Evolutionary conservation across 805 yeast species (phyloP).

Genomic region (Candida gorgasii): DNA sequence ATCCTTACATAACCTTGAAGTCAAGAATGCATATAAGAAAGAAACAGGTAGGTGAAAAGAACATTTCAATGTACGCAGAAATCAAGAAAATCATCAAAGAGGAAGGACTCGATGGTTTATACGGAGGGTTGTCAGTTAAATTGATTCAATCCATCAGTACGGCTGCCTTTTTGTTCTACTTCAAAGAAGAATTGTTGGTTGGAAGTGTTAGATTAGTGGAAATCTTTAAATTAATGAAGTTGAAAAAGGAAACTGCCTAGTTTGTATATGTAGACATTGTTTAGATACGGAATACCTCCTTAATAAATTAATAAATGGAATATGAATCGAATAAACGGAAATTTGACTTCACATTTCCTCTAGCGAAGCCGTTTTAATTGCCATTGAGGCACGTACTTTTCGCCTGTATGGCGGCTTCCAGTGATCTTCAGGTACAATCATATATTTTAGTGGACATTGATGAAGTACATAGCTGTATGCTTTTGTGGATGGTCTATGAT

Average conservation of each 20-base stretch:
- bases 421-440: not conserved
- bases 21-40: slow-evolving; percentile 78
- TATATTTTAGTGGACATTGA: not conserved
- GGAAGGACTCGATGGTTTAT: slow-evolving; percentile 78
- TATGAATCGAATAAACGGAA: too few species aligned
- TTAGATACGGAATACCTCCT: not conserved
- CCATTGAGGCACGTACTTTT: too few species aligned
- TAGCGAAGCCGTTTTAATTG: too few species aligned
- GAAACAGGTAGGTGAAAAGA: slow-evolving; percentile 25
- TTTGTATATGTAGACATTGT: not conserved
- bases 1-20: slow-evolving; percentile 89
- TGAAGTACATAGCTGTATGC: too few species aligned
- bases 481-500: too few species aligned
- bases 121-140: slow-evolving; percentile 79
- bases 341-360: too few species aligned
- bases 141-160: slow-evolving; percentile 81
- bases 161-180: slow-evolving; percentile 86
- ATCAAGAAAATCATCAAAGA: slow-evolving; percentile 58
- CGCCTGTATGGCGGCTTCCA: too few species aligned
- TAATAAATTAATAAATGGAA: not conserved
- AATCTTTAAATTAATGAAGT: slow-evolving; percentile 30
- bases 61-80: slow-evolving; percentile 42
- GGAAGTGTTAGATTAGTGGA: slow-evolving; percentile 57
- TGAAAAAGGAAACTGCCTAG: slow-evolving; percentile 15
- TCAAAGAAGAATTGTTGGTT: slow-evolving; percentile 79